phyloP scores from a whole-genome alignment of 2,329 filamentous ascomycete genomes.

The Colletotrichum noveboracense region DNA sequence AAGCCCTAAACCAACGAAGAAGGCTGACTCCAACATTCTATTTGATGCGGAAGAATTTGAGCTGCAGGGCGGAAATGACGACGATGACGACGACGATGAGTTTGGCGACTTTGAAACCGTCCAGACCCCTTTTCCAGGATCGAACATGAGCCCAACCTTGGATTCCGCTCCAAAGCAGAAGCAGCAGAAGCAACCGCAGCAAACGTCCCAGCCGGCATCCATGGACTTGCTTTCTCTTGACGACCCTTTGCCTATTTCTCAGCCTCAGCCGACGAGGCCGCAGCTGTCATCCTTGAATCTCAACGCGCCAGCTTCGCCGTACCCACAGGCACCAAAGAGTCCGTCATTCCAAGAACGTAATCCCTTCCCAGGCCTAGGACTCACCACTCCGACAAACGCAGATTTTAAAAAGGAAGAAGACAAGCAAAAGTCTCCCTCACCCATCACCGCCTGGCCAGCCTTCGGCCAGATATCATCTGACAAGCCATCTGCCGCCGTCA shows the following conservation, averaged over 20 bases:
- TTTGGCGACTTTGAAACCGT: constrained; percentile 68
- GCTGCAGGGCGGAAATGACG: constrained; percentile 41
- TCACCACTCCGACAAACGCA: constrained; percentile 46
- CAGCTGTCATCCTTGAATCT: constrained; percentile 39
- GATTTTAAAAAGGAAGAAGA: constrained; percentile 35
- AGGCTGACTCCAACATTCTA: constrained; percentile 58
- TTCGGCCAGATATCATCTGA: constrained; percentile 26
- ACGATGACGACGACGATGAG: constrained; percentile 51
- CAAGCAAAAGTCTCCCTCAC: constrained; percentile 40
- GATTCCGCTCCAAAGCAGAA: constrained; percentile 24
- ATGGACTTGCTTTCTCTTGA: constrained; percentile 47
- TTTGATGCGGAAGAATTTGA: constrained; percentile 70
- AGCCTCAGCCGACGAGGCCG: constrained; percentile 29
- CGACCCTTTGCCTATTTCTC: constrained; percentile 25
- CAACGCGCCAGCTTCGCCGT: constrained; percentile 35
- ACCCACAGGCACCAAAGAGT: constrained; percentile 55
- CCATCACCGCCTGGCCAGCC: constrained; percentile 52
- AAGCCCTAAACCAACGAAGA: neutral
- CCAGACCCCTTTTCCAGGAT: constrained; percentile 17
- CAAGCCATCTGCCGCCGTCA: neutral
- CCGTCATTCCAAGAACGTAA: constrained; percentile 60
- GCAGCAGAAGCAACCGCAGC: constrained; percentile 19
- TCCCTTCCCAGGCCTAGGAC: constrained; percentile 53
- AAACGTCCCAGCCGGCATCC: constrained; percentile 25
- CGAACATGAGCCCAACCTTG: neutral